phyloP scores from a whole-genome alignment of 768 basidiomycete genomes.

The Hericium coralloides region DNA sequence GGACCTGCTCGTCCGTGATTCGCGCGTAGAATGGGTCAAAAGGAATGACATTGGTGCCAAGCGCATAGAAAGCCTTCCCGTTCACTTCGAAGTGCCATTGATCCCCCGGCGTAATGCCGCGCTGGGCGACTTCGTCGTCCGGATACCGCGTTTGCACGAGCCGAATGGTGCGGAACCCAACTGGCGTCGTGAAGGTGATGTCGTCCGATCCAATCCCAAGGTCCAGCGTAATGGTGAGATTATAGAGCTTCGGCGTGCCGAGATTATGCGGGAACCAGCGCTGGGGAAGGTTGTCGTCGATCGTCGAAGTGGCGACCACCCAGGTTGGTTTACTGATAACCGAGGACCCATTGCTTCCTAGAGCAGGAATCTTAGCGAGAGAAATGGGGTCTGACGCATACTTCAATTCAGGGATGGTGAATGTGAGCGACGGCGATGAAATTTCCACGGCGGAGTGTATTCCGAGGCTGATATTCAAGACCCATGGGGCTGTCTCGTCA shows the following conservation, averaged over 20 bases:
- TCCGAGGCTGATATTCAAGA: slow-evolving; percentile 44
- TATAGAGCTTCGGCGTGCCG: slow-evolving; percentile 45
- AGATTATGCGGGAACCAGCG: slow-evolving; percentile 51
- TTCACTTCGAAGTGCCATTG: slow-evolving; percentile 56
- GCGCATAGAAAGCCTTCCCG: slow-evolving; percentile 44
- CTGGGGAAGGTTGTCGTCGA: slow-evolving; percentile 37
- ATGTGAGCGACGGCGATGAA: slow-evolving; percentile 27
- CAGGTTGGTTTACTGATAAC: slow-evolving; percentile 24
- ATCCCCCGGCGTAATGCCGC: slow-evolving; percentile 50
- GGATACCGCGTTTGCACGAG: slow-evolving; percentile 41
- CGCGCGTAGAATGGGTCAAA: slow-evolving; percentile 54
- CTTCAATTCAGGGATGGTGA: slow-evolving; percentile 40
- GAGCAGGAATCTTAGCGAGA: slow-evolving; percentile 15
- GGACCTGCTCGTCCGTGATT: slow-evolving; percentile 37
- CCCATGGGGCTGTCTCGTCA: slow-evolving; percentile 42
- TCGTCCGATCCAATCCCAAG: slow-evolving; percentile 14
- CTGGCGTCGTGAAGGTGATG: slow-evolving; percentile 32
- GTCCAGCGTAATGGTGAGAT: slow-evolving; percentile 35
- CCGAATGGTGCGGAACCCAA: slow-evolving; percentile 52
- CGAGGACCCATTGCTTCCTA: slow-evolving; percentile 6
- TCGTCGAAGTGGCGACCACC: slow-evolving; percentile 34
- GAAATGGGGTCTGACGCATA: slow-evolving; percentile 28
- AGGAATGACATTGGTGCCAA: slow-evolving; percentile 51
- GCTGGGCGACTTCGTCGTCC: slow-evolving; percentile 30
- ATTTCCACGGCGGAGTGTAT: slow-evolving; percentile 33